Evolutionary conservation across 208 protist species (phyloP).

Genomic region (Acanthamoeba triangularis): DNA sequence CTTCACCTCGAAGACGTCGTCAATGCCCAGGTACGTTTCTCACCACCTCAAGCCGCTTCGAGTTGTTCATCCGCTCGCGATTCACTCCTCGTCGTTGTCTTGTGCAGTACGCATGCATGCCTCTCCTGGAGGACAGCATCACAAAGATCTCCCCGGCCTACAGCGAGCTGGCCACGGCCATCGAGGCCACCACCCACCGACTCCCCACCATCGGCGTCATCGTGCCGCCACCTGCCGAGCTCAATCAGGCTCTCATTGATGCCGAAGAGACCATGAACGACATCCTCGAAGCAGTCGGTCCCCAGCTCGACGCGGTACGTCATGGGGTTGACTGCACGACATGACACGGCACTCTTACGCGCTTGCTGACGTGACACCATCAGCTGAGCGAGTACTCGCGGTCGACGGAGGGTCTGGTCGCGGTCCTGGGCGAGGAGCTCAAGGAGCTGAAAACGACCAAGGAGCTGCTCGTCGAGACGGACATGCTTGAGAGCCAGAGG

Average conservation of each 20-base stretch:
- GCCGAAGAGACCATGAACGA: not conserved
- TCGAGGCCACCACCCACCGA: slow-evolving; percentile 11
- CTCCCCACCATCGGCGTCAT: slow-evolving; percentile 16
- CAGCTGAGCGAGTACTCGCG: slow-evolving; percentile 4
- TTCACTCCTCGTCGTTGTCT: not conserved
- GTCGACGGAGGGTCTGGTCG: not conserved
- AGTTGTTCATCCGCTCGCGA: too few species aligned
- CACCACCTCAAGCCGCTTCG: too few species aligned
- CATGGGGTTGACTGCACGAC: not conserved
- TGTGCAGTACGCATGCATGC: not conserved
- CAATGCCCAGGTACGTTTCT: not conserved
- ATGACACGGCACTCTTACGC: not conserved
- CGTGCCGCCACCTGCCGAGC: not conserved
- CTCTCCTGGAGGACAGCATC: not conserved
- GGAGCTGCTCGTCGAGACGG: not conserved
- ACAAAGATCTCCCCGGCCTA: not conserved
- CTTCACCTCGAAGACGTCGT: not conserved
- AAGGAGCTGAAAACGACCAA: not conserved
- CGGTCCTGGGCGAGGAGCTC: not conserved
- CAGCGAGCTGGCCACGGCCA: not conserved
- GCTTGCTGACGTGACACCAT: not conserved
- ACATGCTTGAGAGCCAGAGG: slow-evolving; percentile 6
- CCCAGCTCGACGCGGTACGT: not conserved
- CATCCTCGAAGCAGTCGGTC: not conserved
- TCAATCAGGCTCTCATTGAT: not conserved